Conservation (phyloP, 371 early-diverging fungal genomes). For the Zychaea mexicana region DNA sequence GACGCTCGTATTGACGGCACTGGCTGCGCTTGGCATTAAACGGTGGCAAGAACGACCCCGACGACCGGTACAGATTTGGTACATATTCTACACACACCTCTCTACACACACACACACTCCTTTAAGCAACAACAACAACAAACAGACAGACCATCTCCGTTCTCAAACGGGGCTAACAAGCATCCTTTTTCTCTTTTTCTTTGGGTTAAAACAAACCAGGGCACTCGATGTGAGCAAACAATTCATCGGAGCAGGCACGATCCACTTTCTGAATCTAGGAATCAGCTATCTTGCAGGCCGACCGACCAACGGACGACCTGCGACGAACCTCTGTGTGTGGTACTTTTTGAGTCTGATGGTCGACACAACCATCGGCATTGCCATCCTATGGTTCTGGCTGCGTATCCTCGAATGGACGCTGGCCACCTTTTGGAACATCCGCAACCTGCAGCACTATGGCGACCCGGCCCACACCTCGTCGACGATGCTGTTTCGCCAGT, state of each 20-base stretch:
- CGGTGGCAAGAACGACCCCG: constrained; percentile 61
- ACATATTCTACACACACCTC: background rate
- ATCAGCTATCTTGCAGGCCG: constrained; percentile 52
- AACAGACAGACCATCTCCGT: too few species aligned
- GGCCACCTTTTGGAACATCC: background rate
- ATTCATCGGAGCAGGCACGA: constrained; percentile 58
- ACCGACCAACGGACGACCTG: constrained; percentile 28
- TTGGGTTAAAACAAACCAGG: constrained; percentile 32
- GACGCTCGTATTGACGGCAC: constrained; percentile 52
- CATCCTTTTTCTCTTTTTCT: too few species aligned
- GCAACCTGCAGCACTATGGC: constrained; percentile 20
- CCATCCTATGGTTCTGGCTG: constrained; percentile 53
- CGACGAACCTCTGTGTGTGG: constrained; percentile 62
- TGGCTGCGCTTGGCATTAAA: constrained; percentile 60
- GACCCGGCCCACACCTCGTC: constrained; percentile 19
- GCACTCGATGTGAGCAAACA: constrained; percentile 67
- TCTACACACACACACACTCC: background rate
- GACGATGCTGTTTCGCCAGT: constrained; percentile 14
- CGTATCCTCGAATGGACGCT: constrained; percentile 21
- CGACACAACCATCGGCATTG: constrained; percentile 67
- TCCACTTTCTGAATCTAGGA: constrained; percentile 60
- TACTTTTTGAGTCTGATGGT: constrained; percentile 64
- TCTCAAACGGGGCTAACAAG: too few species aligned
- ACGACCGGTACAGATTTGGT: constrained; percentile 63
- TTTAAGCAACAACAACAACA: too few species aligned